Evolutionary conservation across 2,329 filamentous ascomycete species (phyloP).

Genomic region (Parascedosporium putredinis): DNA sequence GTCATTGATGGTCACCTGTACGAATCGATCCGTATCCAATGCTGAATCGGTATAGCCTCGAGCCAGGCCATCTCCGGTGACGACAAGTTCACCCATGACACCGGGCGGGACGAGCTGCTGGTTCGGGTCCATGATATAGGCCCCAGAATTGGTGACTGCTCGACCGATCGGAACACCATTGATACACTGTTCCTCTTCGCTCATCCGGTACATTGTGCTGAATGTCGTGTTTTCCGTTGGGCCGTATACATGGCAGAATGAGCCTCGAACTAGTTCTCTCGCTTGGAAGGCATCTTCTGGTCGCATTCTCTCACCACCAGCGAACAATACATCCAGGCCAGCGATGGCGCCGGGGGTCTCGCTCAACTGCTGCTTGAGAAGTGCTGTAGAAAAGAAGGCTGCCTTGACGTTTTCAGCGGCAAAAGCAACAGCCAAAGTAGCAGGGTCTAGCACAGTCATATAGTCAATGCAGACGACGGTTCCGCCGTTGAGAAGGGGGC

Average conservation of each 20-base stretch:
- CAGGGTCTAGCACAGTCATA: constrained; percentile 9
- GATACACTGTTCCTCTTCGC: not conserved
- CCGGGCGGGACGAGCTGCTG: constrained; percentile 16
- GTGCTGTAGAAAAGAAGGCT: not conserved
- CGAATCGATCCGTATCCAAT: constrained; percentile 12
- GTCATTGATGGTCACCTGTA: constrained; percentile 9
- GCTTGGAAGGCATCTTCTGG: not conserved
- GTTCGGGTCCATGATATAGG: constrained; percentile 16
- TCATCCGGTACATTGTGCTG: constrained; percentile 12
- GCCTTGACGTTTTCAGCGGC: not conserved
- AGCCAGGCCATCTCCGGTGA: constrained; percentile 17
- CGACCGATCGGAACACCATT: constrained; percentile 13
- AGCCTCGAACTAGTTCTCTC: not conserved
- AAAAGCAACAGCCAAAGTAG: constrained; percentile 10
- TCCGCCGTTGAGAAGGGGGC: constrained; percentile 14
- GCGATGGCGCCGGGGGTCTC: not conserved
- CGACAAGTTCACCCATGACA: constrained; percentile 18
- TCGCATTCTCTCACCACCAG: not conserved
- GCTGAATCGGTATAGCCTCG: constrained; percentile 14
- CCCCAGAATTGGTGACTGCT: constrained; percentile 14
- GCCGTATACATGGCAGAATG: constrained; percentile 1
- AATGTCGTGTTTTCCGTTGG: constrained; percentile 13
- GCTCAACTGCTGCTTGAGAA: not conserved
- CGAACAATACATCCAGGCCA: not conserved
- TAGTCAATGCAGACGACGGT: constrained; percentile 14